Evolutionary conservation across 768 basidiomycete genomes (phyloP), one percentile per base, ranked within the genome.

Genomic region (Leccinum aurantiacum): DNA sequence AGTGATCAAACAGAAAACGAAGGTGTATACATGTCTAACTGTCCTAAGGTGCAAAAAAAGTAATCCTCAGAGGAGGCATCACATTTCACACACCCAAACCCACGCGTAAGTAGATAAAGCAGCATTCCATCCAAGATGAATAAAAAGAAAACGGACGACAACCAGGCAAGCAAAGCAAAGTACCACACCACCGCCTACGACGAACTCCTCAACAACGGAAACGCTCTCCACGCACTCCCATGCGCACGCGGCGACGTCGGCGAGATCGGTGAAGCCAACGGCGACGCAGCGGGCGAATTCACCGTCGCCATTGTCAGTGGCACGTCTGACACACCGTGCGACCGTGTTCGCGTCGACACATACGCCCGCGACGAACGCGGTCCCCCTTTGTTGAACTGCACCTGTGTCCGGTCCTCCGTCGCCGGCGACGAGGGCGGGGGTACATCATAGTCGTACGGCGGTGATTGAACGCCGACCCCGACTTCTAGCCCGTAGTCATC

Each of bases 401-500:
- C 69, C 60, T 17, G 41, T 8, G 41, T n/a, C 41, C 25, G 77
- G 60, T 33, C 62, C 35, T 75, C 65, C 5, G 70, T 58, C 3
- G 63, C 61, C 13, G 71, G 55, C 17, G 68, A 66, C 10, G 10
- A 44, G n/a, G 44, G 44, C 6, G 56, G 46, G 3, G 50, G 60
- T 2, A 46, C 57, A 1, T 72, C 71, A 19, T 46, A 46, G 22
- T 64, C 67, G 27, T 27, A 27, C 1, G 63, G 1, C 15, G 47
- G 52, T 2, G 58, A 14, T 33, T 58, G 19, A 1, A 46, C 44
- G 2, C 19, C 62, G 27, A 67, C 15, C 35, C 53, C 55, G 38
- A 62, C 62, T 13, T 84, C 84, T 55, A 80, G 57, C 3, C 79
- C 79, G 63, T 79, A 85, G 37, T 86, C 87, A 56, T 91, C 90